A percentile compares a stretch with the other conserved stretches of the same genome.
phyloP scores from a whole-genome alignment of 306 rosid species.

The Pterocarpus macrocarpus region DNA sequence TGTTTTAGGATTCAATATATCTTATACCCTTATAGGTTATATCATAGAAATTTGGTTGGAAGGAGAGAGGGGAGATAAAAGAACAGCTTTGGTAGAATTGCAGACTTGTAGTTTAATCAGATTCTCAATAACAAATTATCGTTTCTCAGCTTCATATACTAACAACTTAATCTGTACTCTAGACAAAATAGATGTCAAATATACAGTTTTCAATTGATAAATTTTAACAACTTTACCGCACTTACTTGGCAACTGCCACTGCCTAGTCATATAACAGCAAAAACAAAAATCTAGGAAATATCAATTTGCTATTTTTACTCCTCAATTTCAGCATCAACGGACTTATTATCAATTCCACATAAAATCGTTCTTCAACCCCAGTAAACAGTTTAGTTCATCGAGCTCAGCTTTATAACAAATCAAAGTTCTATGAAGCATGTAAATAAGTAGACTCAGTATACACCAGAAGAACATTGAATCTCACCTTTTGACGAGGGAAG shows the following conservation, averaged over 20 bases:
- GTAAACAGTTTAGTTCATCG: not conserved
- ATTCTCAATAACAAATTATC: not conserved
- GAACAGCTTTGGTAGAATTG: not conserved
- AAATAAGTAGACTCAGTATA: conserved; percentile 6
- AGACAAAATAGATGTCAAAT: conserved; percentile 5
- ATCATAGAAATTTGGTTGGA: not conserved
- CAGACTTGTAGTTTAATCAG: conserved; percentile 9
- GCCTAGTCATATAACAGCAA: not conserved
- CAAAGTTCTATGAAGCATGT: not conserved
- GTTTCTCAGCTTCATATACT: not conserved
- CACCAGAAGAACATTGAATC: conserved; percentile 32
- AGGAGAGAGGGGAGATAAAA: not conserved
- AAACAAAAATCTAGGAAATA: not conserved
- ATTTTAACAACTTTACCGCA: not conserved
- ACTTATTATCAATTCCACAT: not conserved
- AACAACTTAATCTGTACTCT: not conserved
- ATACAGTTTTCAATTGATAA: not conserved
- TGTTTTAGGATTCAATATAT: conserved; percentile 7
- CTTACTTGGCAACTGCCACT: not conserved
- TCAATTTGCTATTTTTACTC: conserved; percentile 1
- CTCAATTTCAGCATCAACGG: conserved; percentile 7
- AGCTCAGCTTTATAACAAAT: not conserved
- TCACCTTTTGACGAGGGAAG: conserved; percentile 71
- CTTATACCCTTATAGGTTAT: not conserved
- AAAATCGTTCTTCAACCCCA: not conserved